Base-by-base conservation (phyloP, 73 alveolate species). In the Uronychia setigera region DNA sequence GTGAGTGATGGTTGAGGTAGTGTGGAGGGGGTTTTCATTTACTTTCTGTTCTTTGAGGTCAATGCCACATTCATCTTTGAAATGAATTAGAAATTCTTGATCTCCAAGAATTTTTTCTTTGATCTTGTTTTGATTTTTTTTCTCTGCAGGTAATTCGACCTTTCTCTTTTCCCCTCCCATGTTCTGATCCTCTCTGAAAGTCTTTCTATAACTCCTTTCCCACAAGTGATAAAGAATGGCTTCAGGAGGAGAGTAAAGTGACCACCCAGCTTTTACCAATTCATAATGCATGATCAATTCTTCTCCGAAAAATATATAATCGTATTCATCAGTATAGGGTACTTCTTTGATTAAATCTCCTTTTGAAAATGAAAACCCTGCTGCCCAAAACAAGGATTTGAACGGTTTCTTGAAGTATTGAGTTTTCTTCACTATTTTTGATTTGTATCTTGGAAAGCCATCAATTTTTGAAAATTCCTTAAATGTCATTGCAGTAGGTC, bases 351-450 rank as follows among this genome's bases (percentile, higher is more conserved):
- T 58, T 0, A 89, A 19, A 28, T 34, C 26, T 1, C 91, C 88
- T 35, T 80, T 83, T 28, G 94, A 84, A 86, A 94, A 94, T 33
- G 93, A 83, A 80, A 94, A 91, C 33, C 95, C 96, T 19, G 96
- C 98, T 35, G 95, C 94, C 95, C 96, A 94, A 77, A 88, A 94
- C 35, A 81, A 33, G 26, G 92, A 85, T 32, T 84, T 57, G 46
- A 90, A 90, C 1, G 95, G 95, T 5, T 76, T 79, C 28, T 60
- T 27, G 59, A 78, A 26, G 77, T 60, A 32, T 29, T 79, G 75
- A 0, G 59, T n/a, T 9, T 80, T 79, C 46, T 78, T 90, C 0
- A 85, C 29, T 0, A 85, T 33, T 31, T 79, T 90, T 30, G 91
- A 35, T 33, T 79, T 84, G 59, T 85, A 90, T 28, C 88, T 60